A percentile compares a stretch with the other conserved stretches of the same genome.
phyloP scores from a whole-genome alignment of 169 alveolate species.

The Cryptosporidium andersoni region DNA sequence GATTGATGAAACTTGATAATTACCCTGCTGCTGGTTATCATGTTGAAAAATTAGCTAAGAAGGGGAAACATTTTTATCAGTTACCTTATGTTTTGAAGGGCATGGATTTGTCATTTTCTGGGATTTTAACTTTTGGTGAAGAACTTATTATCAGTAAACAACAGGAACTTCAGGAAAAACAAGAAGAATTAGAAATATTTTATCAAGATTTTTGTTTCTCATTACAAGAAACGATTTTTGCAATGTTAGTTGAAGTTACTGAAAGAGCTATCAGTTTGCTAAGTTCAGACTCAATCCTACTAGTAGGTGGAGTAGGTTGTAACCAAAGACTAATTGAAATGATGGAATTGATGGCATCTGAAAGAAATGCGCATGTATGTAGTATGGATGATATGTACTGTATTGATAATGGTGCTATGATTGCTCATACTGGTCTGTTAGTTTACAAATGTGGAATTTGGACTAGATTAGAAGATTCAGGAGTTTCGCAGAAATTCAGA shows the following conservation, averaged over 20 bases:
- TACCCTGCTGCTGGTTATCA: conserved; percentile 99
- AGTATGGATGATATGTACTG: conserved; percentile 99
- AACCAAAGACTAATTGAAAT: conserved; percentile 94
- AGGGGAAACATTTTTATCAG: conserved; percentile 86
- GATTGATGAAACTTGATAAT: conserved; percentile 93
- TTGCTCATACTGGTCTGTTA: conserved; percentile 93
- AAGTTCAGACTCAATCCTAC: conserved; percentile 91
- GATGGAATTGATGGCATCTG: conserved; percentile 94
- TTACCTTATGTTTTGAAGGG: conserved; percentile 98
- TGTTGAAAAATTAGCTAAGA: conserved; percentile 94
- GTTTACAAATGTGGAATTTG: conserved; percentile 79
- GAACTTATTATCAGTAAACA: conserved; percentile 59
- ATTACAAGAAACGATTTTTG: conserved; percentile 95
- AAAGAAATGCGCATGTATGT: conserved; percentile 94
- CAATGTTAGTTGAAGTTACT: conserved; percentile 97
- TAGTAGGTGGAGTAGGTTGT: conserved; percentile 99
- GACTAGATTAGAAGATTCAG: conserved; percentile 80
- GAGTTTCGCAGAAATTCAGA: conserved; percentile 90
- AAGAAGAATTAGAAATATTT: conserved; percentile 71
- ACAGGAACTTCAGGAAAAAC: conserved; percentile 73
- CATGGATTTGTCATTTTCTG: conserved; percentile 91
- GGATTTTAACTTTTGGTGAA: conserved; percentile 69
- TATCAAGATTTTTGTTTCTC: conserved; percentile 92
- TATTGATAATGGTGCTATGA: conserved; percentile 99
- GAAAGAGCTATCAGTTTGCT: conserved; percentile 99